Base-by-base conservation (phyloP, 805 yeast genomes). In the Peterozyma xylosa region DNA sequence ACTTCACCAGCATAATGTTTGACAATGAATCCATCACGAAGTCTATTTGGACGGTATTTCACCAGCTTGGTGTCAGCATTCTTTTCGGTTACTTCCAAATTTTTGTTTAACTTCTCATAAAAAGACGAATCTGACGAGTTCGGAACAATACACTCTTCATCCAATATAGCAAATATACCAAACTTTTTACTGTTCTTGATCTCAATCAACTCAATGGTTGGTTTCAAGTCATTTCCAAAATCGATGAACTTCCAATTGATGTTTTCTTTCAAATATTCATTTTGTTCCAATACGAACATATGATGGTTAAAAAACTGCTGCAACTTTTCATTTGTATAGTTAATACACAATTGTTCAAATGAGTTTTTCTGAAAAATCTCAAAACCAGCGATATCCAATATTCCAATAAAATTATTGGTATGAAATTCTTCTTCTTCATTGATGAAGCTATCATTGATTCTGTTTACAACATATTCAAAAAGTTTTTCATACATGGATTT, bases 1-100 rank as follows among this genome's bases (percentile, higher is more conserved):
- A 93, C 99, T 45, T 80, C 81, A 9, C 96, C 97, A 18, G 99
- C 99, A 64, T 93, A 93, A 64, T 93, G 99, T 47, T 84, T 81
- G 16, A 93, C 70, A 5, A 86, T 70, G 55, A 93, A 93, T 3
- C 95, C 96, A 52, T 76, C 78, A 47, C 82, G 73, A 38, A 81
- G 71, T 52, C 84, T 82, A 45, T 89, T 84, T 33, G 93, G 81
- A 52, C 70, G 76, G 60, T 84, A 93, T 57, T 84, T 68, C 14
- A 56, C 48, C 34, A 59, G 59, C 0, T 42, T n/a, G 18, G 56
- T 54, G 14, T 42, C 42, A 14, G 42, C 46, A 13, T 46, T 45
- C 27, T 51, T 53, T 21, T 53, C 54, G 44, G 68, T 66, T 13
- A 62, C 62, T 39, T 73, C 83, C 77, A 95, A 84, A 43, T 79